These are phyloP conservation scores for Ophiocordyceps camponoti-rufipedis DNA, from an alignment of 2,329 filamentous ascomycete genomes.

Conservation along the genomic window DNA sequence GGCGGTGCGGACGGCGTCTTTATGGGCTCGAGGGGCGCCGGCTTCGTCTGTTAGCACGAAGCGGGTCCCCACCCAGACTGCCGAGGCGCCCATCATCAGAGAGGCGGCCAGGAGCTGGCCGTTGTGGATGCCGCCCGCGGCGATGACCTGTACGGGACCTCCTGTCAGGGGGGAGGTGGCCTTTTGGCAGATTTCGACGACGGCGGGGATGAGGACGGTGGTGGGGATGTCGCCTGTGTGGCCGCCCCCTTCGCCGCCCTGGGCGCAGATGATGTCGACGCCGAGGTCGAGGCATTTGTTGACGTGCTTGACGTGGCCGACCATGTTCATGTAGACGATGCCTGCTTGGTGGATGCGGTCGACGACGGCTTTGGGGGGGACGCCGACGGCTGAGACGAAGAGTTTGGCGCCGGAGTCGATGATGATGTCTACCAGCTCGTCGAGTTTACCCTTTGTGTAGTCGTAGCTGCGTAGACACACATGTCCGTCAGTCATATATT, in stretches of 20 bases:
- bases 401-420: conserved; percentile 82
- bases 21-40: conserved; percentile 80
- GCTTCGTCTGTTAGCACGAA: conserved; percentile 93
- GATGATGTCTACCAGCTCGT: conserved; percentile 77
- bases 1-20: conserved; percentile 83
- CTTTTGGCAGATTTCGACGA: conserved; percentile 64
- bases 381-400: conserved; percentile 92
- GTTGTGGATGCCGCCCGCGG: conserved; percentile 87
- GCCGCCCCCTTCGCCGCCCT: conserved; percentile 93
- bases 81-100: conserved; percentile 80
- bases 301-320: conserved; percentile 98
- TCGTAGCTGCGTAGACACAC: conserved; percentile 59
- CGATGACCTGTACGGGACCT: conserved; percentile 74
- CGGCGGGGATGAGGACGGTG: conserved; percentile 78
- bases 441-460: conserved; percentile 97
- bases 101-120: conserved; percentile 78
- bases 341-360: conserved; percentile 76
- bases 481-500: background rate
- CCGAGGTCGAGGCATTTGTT: conserved; percentile 86
- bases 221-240: conserved; percentile 93
- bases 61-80: conserved; percentile 91
- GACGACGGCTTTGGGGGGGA: conserved; percentile 76
- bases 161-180: conserved; percentile 78
- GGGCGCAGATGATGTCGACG: conserved; percentile 92
- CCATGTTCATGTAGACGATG: conserved; percentile 99